Evolutionary conservation across 2,329 filamentous ascomycete genomes (phyloP).

Genomic region (Aspergillus sp.): DNA sequence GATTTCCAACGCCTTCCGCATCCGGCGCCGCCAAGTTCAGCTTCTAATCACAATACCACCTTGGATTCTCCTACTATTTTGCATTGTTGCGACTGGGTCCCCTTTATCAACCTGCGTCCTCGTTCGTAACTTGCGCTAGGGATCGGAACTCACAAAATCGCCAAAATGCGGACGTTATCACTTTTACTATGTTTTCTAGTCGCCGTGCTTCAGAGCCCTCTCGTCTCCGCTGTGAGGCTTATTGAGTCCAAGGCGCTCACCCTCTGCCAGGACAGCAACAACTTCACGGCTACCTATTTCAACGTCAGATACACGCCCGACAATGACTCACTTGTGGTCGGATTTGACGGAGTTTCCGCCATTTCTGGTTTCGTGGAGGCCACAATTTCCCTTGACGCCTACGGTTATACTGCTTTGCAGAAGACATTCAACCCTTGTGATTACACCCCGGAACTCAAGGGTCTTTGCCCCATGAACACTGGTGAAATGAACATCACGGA

Average conservation of each 20-base stretch:
- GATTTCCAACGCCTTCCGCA: conserved; percentile 30
- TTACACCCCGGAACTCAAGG: conserved; percentile 55
- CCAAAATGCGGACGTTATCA: conserved; percentile 36
- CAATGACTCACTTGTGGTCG: conserved; percentile 70
- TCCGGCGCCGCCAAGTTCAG: conserved; percentile 33
- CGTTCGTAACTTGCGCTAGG: conserved; percentile 1
- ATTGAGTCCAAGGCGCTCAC: conserved; percentile 82
- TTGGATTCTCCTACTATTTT: conserved; percentile 13
- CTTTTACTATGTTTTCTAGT: conserved; percentile 38
- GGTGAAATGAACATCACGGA: conserved; percentile 71
- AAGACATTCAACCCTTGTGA: conserved; percentile 74
- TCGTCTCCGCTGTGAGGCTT: conserved; percentile 62
- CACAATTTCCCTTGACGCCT: conserved; percentile 73
- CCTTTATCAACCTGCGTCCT: conserved; percentile 12
- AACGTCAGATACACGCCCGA: conserved; percentile 65
- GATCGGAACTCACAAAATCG: conserved; percentile 3
- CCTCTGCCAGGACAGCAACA: conserved; percentile 77
- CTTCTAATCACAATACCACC: conserved; percentile 33
- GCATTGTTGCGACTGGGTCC: background rate
- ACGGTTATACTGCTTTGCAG: conserved; percentile 73
- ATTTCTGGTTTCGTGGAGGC: conserved; percentile 42
- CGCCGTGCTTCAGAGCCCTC: conserved; percentile 45
- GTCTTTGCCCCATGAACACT: conserved; percentile 87
- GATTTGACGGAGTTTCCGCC: conserved; percentile 77
- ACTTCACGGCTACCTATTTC: conserved; percentile 84